These are phyloP conservation scores for Crithidia acanthocephali DNA, from an alignment of 208 protist genomes.

Conservation along the genomic window DNA sequence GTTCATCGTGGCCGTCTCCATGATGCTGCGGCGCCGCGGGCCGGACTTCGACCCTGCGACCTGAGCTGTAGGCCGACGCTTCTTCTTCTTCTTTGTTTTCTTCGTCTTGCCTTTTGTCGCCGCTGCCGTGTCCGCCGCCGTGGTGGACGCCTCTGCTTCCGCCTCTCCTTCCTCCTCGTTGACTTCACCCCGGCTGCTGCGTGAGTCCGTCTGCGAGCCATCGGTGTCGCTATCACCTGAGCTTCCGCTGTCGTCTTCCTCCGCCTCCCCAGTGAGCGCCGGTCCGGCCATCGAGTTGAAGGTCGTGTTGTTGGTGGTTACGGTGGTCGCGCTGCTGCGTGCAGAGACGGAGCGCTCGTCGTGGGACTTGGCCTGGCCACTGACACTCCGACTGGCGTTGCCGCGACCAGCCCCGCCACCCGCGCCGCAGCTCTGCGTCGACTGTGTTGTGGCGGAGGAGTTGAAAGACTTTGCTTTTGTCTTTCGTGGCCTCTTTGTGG, in stretches of 20 bases:
- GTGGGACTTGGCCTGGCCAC: not conserved
- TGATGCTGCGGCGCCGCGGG: conserved; percentile 18
- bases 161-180: not conserved
- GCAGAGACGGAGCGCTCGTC: not conserved
- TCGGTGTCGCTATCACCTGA: not conserved
- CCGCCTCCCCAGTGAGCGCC: not conserved
- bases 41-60: not conserved
- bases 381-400: not conserved
- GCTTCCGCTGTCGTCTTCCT: not conserved
- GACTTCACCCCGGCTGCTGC: not conserved
- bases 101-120: not conserved
- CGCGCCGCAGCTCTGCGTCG: not conserved
- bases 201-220: not conserved
- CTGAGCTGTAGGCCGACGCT: not conserved
- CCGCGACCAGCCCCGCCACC: not conserved
- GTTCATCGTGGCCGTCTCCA: conserved; percentile 24
- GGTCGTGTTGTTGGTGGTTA: not conserved
- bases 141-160: too few species aligned
- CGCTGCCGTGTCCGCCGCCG: not conserved
- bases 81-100: conserved; percentile 6
- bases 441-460: not conserved
- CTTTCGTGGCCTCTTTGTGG: not conserved
- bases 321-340: conserved; percentile 9
- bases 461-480: not conserved
- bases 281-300: not conserved